These are phyloP conservation scores for Aspergillus ochraceus DNA, from an alignment of 2,329 filamentous ascomycete genomes.

Conservation along the genomic window DNA sequence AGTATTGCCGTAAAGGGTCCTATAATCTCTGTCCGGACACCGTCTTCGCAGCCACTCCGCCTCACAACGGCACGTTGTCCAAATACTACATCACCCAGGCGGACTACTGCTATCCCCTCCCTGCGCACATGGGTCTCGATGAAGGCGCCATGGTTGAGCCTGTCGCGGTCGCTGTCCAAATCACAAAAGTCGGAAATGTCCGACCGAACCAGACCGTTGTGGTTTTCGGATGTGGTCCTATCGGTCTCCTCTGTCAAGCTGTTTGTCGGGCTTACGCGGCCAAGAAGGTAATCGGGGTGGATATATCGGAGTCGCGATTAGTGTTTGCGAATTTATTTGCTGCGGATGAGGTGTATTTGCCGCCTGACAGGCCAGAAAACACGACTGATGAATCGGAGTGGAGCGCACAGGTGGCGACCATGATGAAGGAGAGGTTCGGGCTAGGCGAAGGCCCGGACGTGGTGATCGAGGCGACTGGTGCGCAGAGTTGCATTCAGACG, in stretches of 20 bases:
- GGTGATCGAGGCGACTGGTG: slow-evolving; percentile 52
- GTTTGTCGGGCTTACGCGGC: slow-evolving; percentile 50
- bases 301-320: slow-evolving; percentile 32
- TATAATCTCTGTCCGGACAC: slow-evolving; percentile 45
- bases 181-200: slow-evolving; percentile 44
- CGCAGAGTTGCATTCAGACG: slow-evolving; percentile 49
- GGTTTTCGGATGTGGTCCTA: slow-evolving; percentile 53
- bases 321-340: slow-evolving; percentile 33
- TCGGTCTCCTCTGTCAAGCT: slow-evolving; percentile 50
- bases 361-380: slow-evolving; percentile 23
- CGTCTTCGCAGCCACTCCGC: slow-evolving; percentile 53
- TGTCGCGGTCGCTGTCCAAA: slow-evolving; percentile 53
- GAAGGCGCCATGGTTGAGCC: slow-evolving; percentile 57
- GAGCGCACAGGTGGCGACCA: slow-evolving; percentile 39
- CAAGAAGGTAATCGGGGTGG: slow-evolving; percentile 48
- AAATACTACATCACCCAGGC: slow-evolving; percentile 51
- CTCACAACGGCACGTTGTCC: slow-evolving; percentile 50
- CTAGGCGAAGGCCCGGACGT: slow-evolving; percentile 51
- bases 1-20: slow-evolving; percentile 23
- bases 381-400: slow-evolving; percentile 37
- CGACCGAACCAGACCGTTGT: slow-evolving; percentile 45
- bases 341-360: slow-evolving; percentile 47
- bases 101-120: slow-evolving; percentile 51
- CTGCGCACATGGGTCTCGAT: slow-evolving; percentile 48
- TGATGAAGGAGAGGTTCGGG: slow-evolving; percentile 40